Evolutionary conservation across 2,329 filamentous ascomycete genomes (phyloP), one percentile per base, ranked within the genome.

Genomic region (Colletotrichum incanum): DNA sequence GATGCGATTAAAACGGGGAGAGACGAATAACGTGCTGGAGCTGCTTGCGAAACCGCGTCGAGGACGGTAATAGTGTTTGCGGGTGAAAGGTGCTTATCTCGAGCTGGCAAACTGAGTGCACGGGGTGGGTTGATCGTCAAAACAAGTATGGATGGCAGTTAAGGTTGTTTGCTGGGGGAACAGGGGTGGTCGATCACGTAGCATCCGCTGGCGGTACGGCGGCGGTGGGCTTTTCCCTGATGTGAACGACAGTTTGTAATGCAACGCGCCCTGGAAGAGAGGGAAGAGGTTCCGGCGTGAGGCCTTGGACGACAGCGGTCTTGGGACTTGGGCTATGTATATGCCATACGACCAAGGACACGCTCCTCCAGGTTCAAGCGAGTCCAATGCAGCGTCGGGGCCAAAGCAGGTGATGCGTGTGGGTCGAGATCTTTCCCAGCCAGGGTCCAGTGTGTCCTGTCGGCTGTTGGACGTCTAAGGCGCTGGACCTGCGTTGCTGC

Each of bases 241-340:
- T 26, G 60, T 69, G 31, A 55, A 8, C 16, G 58, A 45, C 34
- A 52, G 61, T 45, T 20, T 28, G 31, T 14, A 16, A n/a, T 23
- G 52, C 31, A 58, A 23, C n/a, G 43, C 20, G 45, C n/a, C 37
- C 23, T 45, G 56, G 47, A 52, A 45, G 45, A 43, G 50, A 58
- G 43, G 14, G 37, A 58, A 26, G n/a, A n/a, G 20, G 39, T 26
- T 56, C 16, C 58, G 31, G 37, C 23, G 28, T 55, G 60, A 18
- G 4, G 43, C 34, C 23, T 59, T 59, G 43, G 41, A 37, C 39
- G 39, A 18, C 2, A 18, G 56, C 50, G 23, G 65, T 55, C 59
- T 68, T 59, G 69, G 69, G 65, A 49, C n/a, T 39, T 34, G 65
- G 50, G 58, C 39, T 69, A 64, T 69, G 69, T 72, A 68, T 72